Base-by-base conservation (phyloP, 352 stramenopile species). In the Globisporangium radiosum region DNA sequence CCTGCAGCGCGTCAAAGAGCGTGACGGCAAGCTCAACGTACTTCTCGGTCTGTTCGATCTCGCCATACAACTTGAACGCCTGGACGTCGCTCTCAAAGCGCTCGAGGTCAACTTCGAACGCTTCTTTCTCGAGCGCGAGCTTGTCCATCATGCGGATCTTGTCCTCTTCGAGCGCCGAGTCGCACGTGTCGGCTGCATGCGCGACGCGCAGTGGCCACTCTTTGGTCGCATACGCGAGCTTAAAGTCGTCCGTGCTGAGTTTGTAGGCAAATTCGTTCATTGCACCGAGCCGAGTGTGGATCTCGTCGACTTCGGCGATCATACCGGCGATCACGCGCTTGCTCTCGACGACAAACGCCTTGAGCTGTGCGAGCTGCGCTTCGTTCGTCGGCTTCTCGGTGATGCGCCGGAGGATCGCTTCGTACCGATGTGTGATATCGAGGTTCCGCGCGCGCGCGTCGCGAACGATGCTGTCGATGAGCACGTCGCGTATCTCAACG, bases 61-160 rank as follows among this genome's bases (percentile, higher is more conserved):
- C 87, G 3, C 93, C 89, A 63, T 97, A 96, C 8, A 77, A 59
- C 40, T 85, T 83, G 67, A 98, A 97, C 0, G 72, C 67, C 55
- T 95, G 75, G 4, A 98, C 81, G 0, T 96, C 84, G 56, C 87
- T 78, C 56, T 97, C 84, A 59, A 97, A 97, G 2, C 75, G 71
- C 57, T 97, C 84, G 8, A 95, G n/a, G 53, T 95, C 83, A 11
- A 86, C 44, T 53, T 94, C 83, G 47, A 95, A 94, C 1, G 76
- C 70, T 42, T 95, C 88, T 63, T 98, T 98, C 64, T 98, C 90
- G 3, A 97, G 66, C 25, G 88, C 81, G 17, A 97, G 71, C 15
- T 87, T 88, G 69, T 97, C 92, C 89, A 98, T 97, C 91, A 97
- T 97, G 37, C 87, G 79, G 42, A 96, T 81, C 56, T 97, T 97